phyloP scores from a whole-genome alignment of 768 basidiomycete species.

The Kwoniella shandongensis region DNA sequence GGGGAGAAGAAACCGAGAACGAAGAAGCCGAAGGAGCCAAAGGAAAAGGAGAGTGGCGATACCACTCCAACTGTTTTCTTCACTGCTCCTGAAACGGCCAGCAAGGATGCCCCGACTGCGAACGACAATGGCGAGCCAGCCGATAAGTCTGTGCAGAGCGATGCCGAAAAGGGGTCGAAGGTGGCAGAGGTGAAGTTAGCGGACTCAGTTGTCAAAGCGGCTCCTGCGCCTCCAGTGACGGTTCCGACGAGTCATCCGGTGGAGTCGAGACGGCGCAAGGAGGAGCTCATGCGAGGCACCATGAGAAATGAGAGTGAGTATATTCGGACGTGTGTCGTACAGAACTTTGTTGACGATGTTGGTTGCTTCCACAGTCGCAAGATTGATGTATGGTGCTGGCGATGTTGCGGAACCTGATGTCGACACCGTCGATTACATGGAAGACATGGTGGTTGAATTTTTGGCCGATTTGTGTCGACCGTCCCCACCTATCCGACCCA shows the following conservation, averaged over 20 bases:
- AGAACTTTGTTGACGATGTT: too few species aligned
- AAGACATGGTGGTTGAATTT: slow-evolving; percentile 44
- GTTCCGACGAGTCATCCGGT: slow-evolving; percentile 3
- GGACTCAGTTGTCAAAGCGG: neutral
- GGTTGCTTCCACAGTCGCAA: slow-evolving; percentile 30
- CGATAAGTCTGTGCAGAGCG: neutral
- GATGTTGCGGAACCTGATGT: slow-evolving; percentile 38
- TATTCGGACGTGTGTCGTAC: neutral
- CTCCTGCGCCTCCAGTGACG: neutral
- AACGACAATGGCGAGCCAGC: neutral
- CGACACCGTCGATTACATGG: slow-evolving; percentile 43
- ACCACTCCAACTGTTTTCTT: slow-evolving; percentile 13
- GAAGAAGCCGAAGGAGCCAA: slow-evolving; percentile 18
- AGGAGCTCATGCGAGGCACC: slow-evolving; percentile 38
- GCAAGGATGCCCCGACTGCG: neutral
- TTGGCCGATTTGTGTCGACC: slow-evolving; percentile 45
- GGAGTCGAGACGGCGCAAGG: slow-evolving; percentile 15
- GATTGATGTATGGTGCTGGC: slow-evolving; percentile 47
- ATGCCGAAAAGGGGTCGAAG: neutral
- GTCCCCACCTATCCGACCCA: slow-evolving; percentile 26
- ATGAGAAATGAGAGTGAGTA: slow-evolving; percentile 45
- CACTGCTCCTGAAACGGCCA: slow-evolving; percentile 3
- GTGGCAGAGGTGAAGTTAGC: neutral
- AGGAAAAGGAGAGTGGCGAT: slow-evolving; percentile 11
- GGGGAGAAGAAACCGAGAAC: slow-evolving; percentile 15